A percentile compares a stretch with the other conserved stretches of the same genome.
Conservation (phyloP, 1,284 basidiomycete genomes). For the Heterobasidion annosum region DNA sequence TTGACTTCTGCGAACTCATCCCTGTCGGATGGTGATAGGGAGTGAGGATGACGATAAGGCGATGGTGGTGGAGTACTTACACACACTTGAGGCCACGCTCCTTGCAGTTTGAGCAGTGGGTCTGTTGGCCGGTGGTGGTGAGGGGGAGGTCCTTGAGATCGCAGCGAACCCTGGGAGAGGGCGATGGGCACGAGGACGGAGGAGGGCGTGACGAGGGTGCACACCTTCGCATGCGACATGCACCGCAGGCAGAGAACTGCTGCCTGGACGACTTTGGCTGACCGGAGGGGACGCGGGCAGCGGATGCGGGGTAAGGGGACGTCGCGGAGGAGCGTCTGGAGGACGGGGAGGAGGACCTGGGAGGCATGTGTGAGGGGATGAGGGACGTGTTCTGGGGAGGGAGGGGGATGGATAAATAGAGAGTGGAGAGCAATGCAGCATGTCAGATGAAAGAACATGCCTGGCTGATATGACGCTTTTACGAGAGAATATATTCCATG, state of each 20-base stretch:
- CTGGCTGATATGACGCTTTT: too few species aligned
- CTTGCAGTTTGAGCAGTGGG: slow-evolving; percentile 78
- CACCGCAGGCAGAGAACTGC: slow-evolving; percentile 83
- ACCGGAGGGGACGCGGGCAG: slow-evolving; percentile 36
- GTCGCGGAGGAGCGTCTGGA: slow-evolving; percentile 14
- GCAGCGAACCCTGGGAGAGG: slow-evolving; percentile 55
- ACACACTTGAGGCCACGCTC: slow-evolving; percentile 82
- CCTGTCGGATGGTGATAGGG: slow-evolving; percentile 27
- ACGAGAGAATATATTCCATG: too few species aligned
- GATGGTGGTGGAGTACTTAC: slow-evolving; percentile 36
- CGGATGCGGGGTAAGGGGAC: slow-evolving; percentile 32
- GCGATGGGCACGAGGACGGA: background rate
- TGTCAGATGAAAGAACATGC: background rate
- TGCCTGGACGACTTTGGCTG: slow-evolving; percentile 69
- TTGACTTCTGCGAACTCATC: slow-evolving; percentile 86
- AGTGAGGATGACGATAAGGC: background rate
- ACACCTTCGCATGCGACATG: slow-evolving; percentile 79
- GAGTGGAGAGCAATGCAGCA: slow-evolving; percentile 1
- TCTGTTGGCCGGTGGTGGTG: slow-evolving; percentile 35
- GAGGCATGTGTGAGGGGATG: slow-evolving; percentile 11
- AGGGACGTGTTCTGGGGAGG: slow-evolving; percentile 7
- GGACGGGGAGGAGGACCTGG: slow-evolving; percentile 28
- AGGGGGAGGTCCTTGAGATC: slow-evolving; percentile 68
- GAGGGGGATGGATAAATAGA: slow-evolving; percentile 3
- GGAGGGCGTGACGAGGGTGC: slow-evolving; percentile 8